Conservation (phyloP, 2,329 filamentous ascomycete species). For the Leptographium procerum region DNA sequence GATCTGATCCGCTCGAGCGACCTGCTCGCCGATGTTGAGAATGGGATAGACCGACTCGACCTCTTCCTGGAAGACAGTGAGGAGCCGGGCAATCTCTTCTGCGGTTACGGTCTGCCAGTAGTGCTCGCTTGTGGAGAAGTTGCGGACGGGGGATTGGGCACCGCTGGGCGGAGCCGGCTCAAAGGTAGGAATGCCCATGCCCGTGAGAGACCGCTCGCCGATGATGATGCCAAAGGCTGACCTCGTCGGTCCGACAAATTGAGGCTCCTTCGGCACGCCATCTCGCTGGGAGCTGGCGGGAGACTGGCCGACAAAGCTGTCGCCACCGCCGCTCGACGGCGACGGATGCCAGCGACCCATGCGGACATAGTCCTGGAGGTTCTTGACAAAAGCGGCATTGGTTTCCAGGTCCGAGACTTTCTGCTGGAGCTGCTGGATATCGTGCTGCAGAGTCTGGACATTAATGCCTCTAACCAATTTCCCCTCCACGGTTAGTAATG, state of each 20-base stretch:
- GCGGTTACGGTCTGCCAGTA: neutral
- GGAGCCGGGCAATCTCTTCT: conserved; percentile 11
- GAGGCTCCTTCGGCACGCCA: neutral
- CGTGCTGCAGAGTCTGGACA: neutral
- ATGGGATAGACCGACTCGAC: conserved; percentile 22
- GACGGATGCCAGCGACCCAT: neutral
- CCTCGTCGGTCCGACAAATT: neutral
- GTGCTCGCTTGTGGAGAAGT: neutral
- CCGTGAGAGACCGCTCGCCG: neutral
- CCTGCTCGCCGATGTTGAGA: conserved; percentile 18
- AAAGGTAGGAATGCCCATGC: neutral
- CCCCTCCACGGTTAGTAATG: too few species aligned
- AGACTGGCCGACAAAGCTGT: neutral
- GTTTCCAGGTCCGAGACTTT: neutral
- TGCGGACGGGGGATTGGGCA: neutral
- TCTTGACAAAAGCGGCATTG: neutral
- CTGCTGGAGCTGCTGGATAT: neutral
- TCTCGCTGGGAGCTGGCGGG: neutral
- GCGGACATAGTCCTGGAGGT: neutral
- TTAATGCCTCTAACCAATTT: neutral
- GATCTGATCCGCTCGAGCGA: conserved; percentile 16
- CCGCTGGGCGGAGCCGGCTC: neutral
- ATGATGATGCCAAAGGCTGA: neutral
- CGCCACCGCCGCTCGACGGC: neutral
- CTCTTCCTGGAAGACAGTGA: conserved; percentile 25